Conservation (phyloP, 1,284 basidiomycete genomes). For the Fomitiporia mediterranea region DNA sequence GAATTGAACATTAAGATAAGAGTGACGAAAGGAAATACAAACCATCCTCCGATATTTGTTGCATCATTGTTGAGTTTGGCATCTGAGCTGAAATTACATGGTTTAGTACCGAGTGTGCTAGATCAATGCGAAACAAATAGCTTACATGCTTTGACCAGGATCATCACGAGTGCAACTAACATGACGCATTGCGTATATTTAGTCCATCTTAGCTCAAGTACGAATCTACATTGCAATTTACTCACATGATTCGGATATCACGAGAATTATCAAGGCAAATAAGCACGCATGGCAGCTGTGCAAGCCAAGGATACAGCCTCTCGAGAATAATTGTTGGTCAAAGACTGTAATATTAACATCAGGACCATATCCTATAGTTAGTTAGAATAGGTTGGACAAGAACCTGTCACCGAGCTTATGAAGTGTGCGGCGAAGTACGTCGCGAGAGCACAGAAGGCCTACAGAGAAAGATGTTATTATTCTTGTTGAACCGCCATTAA, state of each 20-base stretch:
- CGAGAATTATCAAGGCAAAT: slow-evolving; percentile 3
- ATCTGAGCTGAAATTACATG: not conserved
- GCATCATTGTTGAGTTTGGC: not conserved
- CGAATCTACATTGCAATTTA: not conserved
- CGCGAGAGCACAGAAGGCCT: not conserved
- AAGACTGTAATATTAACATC: not conserved
- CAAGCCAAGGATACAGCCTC: slow-evolving; percentile 1
- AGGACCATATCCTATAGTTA: not conserved
- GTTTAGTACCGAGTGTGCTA: not conserved
- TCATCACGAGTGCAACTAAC: not conserved
- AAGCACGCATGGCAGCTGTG: slow-evolving; percentile 1
- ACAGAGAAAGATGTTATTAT: not conserved
- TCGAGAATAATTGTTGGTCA: not conserved
- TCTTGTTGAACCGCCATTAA: not conserved
- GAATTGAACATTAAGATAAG: not conserved
- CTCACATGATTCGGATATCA: slow-evolving; percentile 8
- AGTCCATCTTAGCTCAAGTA: no score
- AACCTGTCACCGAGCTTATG: not conserved
- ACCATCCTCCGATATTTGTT: slow-evolving; percentile 7
- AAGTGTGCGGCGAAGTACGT: not conserved
- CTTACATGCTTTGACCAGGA: slow-evolving; percentile 6
- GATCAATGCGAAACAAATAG: no score
- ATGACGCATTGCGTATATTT: not conserved
- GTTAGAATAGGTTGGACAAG: not conserved
- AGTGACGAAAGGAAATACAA: not conserved